These are phyloP conservation scores for Astrocystis sublimbata DNA, from an alignment of 495 filamentous ascomycete species.

Conservation along the genomic window DNA sequence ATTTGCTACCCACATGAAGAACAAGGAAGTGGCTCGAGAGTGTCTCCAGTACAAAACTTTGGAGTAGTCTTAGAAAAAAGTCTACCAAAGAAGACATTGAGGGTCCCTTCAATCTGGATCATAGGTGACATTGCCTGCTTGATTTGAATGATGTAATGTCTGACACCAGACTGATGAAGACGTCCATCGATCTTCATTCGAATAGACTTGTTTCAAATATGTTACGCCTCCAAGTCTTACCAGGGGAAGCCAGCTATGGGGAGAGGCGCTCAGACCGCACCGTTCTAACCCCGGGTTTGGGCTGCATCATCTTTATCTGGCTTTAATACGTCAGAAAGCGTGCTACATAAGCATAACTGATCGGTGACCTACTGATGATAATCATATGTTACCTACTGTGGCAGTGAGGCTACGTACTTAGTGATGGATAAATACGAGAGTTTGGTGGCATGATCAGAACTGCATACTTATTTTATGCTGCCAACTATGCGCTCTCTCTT, in stretches of 20 bases:
- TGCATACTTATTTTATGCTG: no score
- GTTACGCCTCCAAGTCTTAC: background rate
- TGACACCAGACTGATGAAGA: background rate
- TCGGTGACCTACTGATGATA: no score
- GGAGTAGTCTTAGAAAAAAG: background rate
- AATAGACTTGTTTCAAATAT: constrained; percentile 1
- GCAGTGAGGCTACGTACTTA: no score
- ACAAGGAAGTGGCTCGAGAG: background rate
- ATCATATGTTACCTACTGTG: no score
- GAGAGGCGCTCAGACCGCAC: constrained; percentile 2
- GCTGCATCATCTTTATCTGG: background rate
- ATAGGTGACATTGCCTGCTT: background rate
- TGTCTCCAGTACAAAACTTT: no score
- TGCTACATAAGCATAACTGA: no score
- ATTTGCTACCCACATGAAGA: background rate
- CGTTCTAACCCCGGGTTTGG: background rate
- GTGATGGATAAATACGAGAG: no score
- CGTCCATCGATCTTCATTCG: background rate
- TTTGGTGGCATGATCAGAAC: no score
- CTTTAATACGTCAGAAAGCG: no score
- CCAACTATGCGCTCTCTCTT: no score
- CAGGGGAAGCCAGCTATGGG: background rate
- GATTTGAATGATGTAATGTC: constrained; percentile 3
- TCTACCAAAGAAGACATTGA: background rate
- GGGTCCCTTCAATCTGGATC: background rate